Conservation (phyloP, 2,329 filamentous ascomycete genomes). For the Aspergillus melleus region DNA sequence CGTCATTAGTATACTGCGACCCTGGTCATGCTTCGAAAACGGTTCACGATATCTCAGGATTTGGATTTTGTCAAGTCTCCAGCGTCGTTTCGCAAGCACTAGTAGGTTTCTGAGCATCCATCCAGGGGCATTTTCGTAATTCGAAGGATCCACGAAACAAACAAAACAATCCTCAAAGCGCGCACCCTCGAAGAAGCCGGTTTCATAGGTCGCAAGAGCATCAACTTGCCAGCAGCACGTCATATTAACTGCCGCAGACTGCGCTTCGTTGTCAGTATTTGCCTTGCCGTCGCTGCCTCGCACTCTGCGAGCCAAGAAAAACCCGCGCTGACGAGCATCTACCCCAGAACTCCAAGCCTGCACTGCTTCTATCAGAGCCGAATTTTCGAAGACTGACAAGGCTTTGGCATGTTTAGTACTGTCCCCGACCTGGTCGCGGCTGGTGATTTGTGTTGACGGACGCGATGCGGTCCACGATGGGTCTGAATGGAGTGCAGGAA, state of each 20-base stretch:
- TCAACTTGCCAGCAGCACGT: conserved; percentile 68
- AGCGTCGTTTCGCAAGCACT: conserved; percentile 79
- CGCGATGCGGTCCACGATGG: conserved; percentile 70
- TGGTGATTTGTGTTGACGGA: conserved; percentile 16
- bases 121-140: conserved; percentile 80
- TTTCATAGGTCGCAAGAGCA: conserved; percentile 75
- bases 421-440: conserved; percentile 19
- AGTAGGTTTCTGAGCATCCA: conserved; percentile 93
- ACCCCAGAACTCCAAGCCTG: conserved; percentile 84
- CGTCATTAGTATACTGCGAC: conserved; percentile 75
- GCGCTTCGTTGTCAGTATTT: background rate
- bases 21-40: conserved; percentile 72
- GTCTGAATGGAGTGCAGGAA: conserved; percentile 87
- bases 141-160: conserved; percentile 89
- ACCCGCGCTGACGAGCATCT: conserved; percentile 84
- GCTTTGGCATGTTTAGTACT: conserved; percentile 25
- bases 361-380: conserved; percentile 75
- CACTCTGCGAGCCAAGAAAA: conserved; percentile 87
- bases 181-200: conserved; percentile 78
- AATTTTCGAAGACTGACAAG: conserved; percentile 70
- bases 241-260: background rate
- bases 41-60: conserved; percentile 89
- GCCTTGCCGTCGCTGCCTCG: conserved; percentile 26
- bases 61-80: conserved; percentile 72
- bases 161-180: conserved; percentile 75